Evolutionary conservation across 306 rosid genomes (phyloP).

Genomic region (cucumber (Cucumis sativus)): Cucumber_9930_V3 NC_026655.2:19739501-19740000

Average conservation of each 20-base stretch:
- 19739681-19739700: not conserved
- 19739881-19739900: slow-evolving; percentile 13
- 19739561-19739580: no score
- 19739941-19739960: slow-evolving; percentile 49
- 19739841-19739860: not conserved
- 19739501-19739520: no score
- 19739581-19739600: no score
- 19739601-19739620: no score
- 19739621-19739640: no score
- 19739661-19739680: not conserved
- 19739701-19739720: not conserved
- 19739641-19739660: no score
- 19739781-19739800: not conserved
- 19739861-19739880: not conserved
- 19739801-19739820: not conserved
- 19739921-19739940: slow-evolving; percentile 18
- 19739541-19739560: no score
- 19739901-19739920: slow-evolving; percentile 38
- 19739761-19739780: not conserved
- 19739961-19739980: slow-evolving; percentile 84
- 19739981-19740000: slow-evolving; percentile 32
- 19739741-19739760: not conserved
- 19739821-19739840: not conserved
- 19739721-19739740: not conserved
- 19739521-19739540: no score